Percentiles rank a stretch among this genome's conserved stretches.
phyloP scores from a whole-genome alignment of 164 flowering plant genomes.

The Umbellularia californica region DNA sequence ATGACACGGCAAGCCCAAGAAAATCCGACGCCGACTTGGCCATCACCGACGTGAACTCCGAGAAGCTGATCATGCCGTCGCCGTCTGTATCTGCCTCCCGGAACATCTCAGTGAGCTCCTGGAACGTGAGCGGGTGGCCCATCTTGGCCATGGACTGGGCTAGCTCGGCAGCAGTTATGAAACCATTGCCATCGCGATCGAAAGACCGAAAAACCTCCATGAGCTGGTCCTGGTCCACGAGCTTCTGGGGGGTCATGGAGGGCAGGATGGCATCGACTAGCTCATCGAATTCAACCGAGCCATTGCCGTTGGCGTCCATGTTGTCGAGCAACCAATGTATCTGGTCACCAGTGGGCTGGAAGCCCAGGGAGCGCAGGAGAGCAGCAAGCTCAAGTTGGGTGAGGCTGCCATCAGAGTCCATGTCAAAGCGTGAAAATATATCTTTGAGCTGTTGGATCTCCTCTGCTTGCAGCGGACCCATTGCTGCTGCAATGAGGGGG shows the following conservation, averaged over 20 bases:
- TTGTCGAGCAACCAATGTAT: conserved; percentile 41
- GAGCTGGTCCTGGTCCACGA: conserved; percentile 63
- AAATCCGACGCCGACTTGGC: conserved; percentile 56
- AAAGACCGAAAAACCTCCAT: conserved; percentile 62
- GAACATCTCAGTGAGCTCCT: conserved; percentile 70
- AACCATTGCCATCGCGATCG: conserved; percentile 79
- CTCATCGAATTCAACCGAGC: conserved; percentile 71
- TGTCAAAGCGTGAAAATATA: conserved; percentile 80
- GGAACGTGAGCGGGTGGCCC: conserved; percentile 71
- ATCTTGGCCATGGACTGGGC: conserved; percentile 86
- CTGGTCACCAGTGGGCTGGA: conserved; percentile 74
- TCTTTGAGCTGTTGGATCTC: conserved; percentile 56
- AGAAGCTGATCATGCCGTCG: conserved; percentile 71
- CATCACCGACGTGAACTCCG: conserved; percentile 61
- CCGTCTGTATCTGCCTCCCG: conserved; percentile 73
- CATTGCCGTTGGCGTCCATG: conserved; percentile 77
- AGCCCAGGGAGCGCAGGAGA: conserved; percentile 73
- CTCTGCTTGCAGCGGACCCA: conserved; percentile 33
- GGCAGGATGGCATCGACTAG: conserved; percentile 51
- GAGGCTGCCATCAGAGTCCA: conserved; percentile 84
- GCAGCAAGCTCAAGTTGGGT: conserved; percentile 90
- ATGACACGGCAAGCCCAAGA: conserved; percentile 17
- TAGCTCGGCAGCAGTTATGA: conserved; percentile 73
- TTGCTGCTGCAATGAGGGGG: background rate
- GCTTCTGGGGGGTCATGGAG: conserved; percentile 35